These are phyloP conservation scores for Quercus variabilis DNA, from an alignment of 306 rosid genomes.

Conservation along the genomic window DNA sequence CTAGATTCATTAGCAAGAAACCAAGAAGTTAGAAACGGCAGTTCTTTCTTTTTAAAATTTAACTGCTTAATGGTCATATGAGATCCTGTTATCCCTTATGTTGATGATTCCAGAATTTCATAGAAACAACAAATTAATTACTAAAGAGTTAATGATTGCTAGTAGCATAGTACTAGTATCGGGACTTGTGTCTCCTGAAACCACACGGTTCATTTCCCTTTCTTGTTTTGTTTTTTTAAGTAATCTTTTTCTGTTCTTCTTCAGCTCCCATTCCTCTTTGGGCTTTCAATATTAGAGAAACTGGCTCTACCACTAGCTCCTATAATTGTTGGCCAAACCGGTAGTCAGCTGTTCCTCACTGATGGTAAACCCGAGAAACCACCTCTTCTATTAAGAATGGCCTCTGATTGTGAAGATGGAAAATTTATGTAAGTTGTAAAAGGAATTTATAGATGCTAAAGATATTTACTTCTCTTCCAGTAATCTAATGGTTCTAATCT, in stretches of 20 bases:
- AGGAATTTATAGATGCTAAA: background rate
- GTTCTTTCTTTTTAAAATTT: background rate
- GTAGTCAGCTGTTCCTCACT: constrained; percentile 91
- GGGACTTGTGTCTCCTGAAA: background rate
- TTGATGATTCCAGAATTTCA: constrained; percentile 18
- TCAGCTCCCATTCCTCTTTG: constrained; percentile 89
- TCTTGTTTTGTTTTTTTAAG: background rate
- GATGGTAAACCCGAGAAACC: constrained; percentile 84
- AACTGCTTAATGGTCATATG: background rate
- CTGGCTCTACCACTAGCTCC: constrained; percentile 86
- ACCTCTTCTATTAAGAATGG: constrained; percentile 92
- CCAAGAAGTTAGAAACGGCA: background rate
- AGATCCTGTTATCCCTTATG: background rate
- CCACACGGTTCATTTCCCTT: background rate
- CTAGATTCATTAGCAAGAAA: background rate
- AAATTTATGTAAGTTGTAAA: constrained; percentile 68
- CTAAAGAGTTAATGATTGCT: constrained; percentile 12
- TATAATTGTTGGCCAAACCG: constrained; percentile 76
- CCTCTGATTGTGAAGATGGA: constrained; percentile 79
- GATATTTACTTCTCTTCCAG: background rate
- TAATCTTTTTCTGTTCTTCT: constrained; percentile 17
- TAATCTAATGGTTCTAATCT: constrained; percentile 22
- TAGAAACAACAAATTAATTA: constrained; percentile 2
- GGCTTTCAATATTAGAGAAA: constrained; percentile 80
- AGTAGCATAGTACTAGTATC: background rate